These are phyloP conservation scores for Neospora caninum DNA, from an alignment of 169 alveolate species.

Conservation along the genomic window DNA sequence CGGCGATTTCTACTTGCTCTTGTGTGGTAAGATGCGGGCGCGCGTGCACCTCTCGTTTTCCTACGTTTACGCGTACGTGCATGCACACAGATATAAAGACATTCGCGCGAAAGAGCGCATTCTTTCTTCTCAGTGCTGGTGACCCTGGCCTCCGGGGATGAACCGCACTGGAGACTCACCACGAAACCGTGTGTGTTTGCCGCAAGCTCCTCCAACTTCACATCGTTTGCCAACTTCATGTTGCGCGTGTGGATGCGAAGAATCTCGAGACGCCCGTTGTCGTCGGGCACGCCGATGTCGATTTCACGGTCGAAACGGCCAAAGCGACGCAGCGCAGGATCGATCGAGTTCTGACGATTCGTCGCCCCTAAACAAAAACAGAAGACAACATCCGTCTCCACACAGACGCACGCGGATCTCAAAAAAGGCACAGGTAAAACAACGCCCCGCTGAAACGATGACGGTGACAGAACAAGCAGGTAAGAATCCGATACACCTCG, in stretches of 20 bases:
- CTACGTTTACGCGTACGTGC: no score
- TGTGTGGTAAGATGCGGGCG: no score
- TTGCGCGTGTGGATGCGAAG: constrained; percentile 98
- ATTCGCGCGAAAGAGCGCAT: no score
- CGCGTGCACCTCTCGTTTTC: no score
- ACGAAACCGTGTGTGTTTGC: constrained; percentile 99
- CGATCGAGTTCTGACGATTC: constrained; percentile 98
- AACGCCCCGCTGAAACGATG: neutral
- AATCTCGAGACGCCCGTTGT: constrained; percentile 98
- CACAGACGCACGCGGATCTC: neutral
- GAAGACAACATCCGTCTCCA: neutral
- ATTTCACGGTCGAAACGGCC: constrained; percentile 97
- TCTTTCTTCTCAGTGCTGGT: no score
- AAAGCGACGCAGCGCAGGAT: constrained; percentile 98
- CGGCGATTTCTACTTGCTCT: no score
- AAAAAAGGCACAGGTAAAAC: neutral
- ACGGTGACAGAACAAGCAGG: neutral
- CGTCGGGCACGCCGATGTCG: constrained; percentile 99
- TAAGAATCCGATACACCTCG: neutral
- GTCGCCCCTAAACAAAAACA: constrained; percentile 82
- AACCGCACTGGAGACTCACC: constrained; percentile 63
- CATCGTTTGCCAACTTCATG: constrained; percentile 98
- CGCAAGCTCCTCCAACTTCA: constrained; percentile 97
- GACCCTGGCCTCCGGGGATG: no score
- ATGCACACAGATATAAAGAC: no score